Percentiles rank a stretch among this genome's conserved stretches.
Conservation (phyloP, 148 eudicot genomes). For the Vaccinium macrocarpon region DNA sequence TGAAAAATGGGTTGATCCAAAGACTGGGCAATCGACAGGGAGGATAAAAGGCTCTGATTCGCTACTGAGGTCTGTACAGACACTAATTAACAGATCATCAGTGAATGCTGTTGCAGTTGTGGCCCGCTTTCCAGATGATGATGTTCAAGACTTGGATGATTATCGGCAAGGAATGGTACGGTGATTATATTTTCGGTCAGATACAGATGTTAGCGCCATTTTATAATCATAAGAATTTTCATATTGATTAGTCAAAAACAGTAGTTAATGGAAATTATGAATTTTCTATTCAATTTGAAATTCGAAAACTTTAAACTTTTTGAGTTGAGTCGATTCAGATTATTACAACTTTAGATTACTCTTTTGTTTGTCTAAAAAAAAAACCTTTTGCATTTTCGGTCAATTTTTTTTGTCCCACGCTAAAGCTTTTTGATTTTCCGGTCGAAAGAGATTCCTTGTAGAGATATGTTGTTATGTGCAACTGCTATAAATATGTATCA, state of each 20-base stretch:
- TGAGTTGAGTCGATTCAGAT: no score
- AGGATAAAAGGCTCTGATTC: slow-evolving; percentile 82
- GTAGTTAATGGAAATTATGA: no score
- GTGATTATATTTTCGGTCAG: not conserved
- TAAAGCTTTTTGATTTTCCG: not conserved
- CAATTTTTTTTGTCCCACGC: not conserved
- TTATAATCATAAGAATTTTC: not conserved
- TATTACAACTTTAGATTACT: no score
- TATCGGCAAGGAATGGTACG: slow-evolving; percentile 84
- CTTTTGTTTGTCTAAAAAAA: no score
- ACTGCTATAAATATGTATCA: not conserved
- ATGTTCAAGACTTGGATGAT: slow-evolving; percentile 53
- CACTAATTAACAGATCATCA: slow-evolving; percentile 46
- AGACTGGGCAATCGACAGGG: slow-evolving; percentile 83
- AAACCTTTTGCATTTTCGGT: no score
- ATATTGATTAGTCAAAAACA: no score
- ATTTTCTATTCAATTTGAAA: no score
- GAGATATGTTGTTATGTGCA: not conserved
- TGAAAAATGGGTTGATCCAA: slow-evolving; percentile 84
- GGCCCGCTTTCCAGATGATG: slow-evolving; percentile 91
- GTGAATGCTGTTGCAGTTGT: slow-evolving; percentile 92
- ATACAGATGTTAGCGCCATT: not conserved
- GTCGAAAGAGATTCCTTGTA: not conserved
- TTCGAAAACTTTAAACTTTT: no score
- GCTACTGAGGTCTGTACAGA: slow-evolving; percentile 69